Evolutionary conservation across 345 rosid genomes (phyloP).

Genomic region (Psidium friedrichsthalianum): DNA sequence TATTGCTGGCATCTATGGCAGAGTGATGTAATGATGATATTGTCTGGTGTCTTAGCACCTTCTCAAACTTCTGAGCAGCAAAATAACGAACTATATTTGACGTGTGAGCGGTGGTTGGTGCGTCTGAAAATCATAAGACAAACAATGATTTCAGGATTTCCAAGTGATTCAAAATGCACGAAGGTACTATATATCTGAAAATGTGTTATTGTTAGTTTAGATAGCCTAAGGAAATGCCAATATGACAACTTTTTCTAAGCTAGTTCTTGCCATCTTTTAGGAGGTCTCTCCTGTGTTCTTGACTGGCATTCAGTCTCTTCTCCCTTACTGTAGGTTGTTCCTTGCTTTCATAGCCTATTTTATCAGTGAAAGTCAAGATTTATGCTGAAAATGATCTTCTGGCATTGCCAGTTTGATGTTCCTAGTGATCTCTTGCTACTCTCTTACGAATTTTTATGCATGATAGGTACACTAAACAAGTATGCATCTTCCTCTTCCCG

Average conservation of each 20-base stretch:
- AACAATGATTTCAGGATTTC: conserved; percentile 75
- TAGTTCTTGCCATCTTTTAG: conserved; percentile 28
- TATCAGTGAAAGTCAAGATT: neutral
- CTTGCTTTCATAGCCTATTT: neutral
- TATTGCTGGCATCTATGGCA: conserved; percentile 96
- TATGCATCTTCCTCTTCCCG: neutral
- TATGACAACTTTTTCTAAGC: neutral
- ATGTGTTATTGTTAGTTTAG: neutral
- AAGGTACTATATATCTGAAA: conserved; percentile 34
- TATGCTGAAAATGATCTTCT: neutral
- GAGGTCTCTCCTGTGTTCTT: conserved; percentile 76
- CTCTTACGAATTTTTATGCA: neutral
- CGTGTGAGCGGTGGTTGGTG: conserved; percentile 87
- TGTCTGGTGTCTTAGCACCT: conserved; percentile 57
- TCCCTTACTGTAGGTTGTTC: conserved; percentile 71
- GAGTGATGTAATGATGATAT: conserved; percentile 79
- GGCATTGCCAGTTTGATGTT: neutral
- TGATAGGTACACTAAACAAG: neutral
- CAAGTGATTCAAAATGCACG: conserved; percentile 65
- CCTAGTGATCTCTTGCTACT: neutral
- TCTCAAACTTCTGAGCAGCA: conserved; percentile 46
- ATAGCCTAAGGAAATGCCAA: neutral
- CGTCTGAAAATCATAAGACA: conserved; percentile 84
- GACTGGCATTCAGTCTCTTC: conserved; percentile 68
- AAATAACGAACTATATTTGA: conserved; percentile 71